Conservation (phyloP, 306 rosid species). For the Cicer bijugum region DNA sequence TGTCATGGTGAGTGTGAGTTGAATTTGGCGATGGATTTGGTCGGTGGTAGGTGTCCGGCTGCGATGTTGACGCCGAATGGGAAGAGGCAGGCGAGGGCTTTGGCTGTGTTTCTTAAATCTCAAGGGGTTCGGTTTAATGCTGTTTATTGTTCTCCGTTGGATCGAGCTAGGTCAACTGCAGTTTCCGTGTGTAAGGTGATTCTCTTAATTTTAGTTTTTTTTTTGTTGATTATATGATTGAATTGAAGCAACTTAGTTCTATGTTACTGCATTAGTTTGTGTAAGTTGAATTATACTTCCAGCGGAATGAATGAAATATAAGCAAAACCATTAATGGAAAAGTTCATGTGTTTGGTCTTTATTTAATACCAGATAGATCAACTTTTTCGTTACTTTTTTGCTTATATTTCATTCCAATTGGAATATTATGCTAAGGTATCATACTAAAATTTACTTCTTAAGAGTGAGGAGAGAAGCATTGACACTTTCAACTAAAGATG, state of each 20-base stretch:
- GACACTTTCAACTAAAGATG: no score
- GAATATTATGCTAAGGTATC: no score
- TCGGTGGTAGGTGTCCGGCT: constrained; percentile 71
- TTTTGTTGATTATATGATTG: not conserved
- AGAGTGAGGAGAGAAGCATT: not conserved
- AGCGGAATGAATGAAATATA: no score
- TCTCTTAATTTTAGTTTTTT: not conserved
- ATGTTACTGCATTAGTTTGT: constrained; percentile 3
- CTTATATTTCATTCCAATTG: no score
- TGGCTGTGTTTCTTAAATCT: constrained; percentile 89
- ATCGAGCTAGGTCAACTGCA: constrained; percentile 86
- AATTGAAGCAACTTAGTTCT: not conserved
- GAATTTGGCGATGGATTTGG: constrained; percentile 75
- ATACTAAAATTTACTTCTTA: not conserved
- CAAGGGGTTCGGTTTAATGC: constrained; percentile 80
- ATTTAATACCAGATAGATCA: no score
- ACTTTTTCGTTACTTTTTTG: no score
- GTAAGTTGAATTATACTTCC: not conserved
- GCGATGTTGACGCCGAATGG: constrained; percentile 74
- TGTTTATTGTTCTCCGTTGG: constrained; percentile 78
- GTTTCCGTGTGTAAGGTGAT: constrained; percentile 73
- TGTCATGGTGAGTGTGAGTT: constrained; percentile 93
- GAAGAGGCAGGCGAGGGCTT: constrained; percentile 86
- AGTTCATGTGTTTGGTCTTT: no score
- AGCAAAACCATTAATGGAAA: no score